Conservation (phyloP, 306 rosid species). For the Begonia fuchsioides region DNA sequence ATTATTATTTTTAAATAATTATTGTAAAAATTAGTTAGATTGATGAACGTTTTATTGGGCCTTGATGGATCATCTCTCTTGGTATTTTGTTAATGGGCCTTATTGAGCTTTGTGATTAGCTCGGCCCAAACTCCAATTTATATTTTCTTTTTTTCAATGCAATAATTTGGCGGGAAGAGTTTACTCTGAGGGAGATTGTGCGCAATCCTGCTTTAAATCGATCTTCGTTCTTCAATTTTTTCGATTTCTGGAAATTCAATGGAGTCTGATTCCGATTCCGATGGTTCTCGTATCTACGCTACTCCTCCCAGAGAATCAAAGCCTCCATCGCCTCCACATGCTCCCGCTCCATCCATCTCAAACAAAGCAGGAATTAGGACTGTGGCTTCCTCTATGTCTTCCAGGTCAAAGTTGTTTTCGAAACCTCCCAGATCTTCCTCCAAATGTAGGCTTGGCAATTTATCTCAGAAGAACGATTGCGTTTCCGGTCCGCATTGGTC, state of each 20-base stretch:
- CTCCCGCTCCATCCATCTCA: constrained; percentile 15
- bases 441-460: constrained; percentile 1
- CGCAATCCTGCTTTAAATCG: too few relatives aligned
- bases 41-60: constrained; percentile 1
- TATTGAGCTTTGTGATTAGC: not conserved
- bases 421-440: constrained; percentile 22
- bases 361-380: constrained; percentile 12
- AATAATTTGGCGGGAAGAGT: not conserved
- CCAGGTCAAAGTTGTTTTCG: constrained; percentile 15
- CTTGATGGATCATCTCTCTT: too few relatives aligned
- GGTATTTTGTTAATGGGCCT: too few relatives aligned
- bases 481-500: not conserved
- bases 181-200: too few relatives aligned
- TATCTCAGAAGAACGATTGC: not conserved
- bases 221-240: too few relatives aligned
- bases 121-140: not conserved
- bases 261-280: constrained; percentile 56
- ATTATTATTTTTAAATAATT: too few relatives aligned
- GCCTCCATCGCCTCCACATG: constrained; percentile 16
- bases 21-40: too few relatives aligned
- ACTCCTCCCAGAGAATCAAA: constrained; percentile 64
- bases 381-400: constrained; percentile 17
- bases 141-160: not conserved
- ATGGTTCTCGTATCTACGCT: constrained; percentile 71
- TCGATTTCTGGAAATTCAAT: constrained; percentile 4